Conservation (phyloP, 257 asterid species). For the Mentha longifolia region DNA sequence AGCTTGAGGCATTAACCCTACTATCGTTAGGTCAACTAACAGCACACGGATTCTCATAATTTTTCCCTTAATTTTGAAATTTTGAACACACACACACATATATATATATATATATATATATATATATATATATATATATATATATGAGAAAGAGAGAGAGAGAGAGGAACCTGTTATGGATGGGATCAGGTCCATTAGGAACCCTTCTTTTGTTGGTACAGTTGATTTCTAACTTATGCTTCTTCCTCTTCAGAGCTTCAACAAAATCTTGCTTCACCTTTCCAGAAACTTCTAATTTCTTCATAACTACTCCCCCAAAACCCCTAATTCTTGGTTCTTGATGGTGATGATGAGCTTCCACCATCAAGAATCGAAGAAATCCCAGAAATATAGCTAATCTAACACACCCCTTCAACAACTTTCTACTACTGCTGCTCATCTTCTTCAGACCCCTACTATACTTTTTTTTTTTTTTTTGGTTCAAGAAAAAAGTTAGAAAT, state of each 20-base stretch:
- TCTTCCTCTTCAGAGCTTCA: conserved; percentile 3
- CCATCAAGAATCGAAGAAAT: conserved; percentile 38
- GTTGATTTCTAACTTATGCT: conserved; percentile 35
- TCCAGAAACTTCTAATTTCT: conserved; percentile 15
- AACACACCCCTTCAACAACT: conserved; percentile 34
- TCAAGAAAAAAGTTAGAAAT: neutral
- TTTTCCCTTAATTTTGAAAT: too few relatives aligned
- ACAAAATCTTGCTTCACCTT: conserved; percentile 19
- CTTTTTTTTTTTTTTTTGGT: too few relatives aligned
- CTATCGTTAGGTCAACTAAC: too few relatives aligned
- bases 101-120: too few relatives aligned
- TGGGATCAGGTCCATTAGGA: conserved; percentile 81
- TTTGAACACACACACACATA: too few relatives aligned
- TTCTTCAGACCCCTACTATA: neutral
- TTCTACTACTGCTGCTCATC: conserved; percentile 36
- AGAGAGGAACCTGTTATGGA: conserved; percentile 61
- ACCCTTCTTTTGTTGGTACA: conserved; percentile 59
- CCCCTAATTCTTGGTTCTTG: neutral
- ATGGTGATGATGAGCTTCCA: conserved; percentile 23
- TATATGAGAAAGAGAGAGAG: neutral
- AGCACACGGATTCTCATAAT: too few relatives aligned
- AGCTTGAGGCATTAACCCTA: too few relatives aligned
- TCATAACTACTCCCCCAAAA: neutral
- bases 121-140: too few relatives aligned
- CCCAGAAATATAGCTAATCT: conserved; percentile 37